Evolutionary conservation across 352 stramenopile genomes (phyloP).

Genomic region (Globisporangium takayamanum): DNA sequence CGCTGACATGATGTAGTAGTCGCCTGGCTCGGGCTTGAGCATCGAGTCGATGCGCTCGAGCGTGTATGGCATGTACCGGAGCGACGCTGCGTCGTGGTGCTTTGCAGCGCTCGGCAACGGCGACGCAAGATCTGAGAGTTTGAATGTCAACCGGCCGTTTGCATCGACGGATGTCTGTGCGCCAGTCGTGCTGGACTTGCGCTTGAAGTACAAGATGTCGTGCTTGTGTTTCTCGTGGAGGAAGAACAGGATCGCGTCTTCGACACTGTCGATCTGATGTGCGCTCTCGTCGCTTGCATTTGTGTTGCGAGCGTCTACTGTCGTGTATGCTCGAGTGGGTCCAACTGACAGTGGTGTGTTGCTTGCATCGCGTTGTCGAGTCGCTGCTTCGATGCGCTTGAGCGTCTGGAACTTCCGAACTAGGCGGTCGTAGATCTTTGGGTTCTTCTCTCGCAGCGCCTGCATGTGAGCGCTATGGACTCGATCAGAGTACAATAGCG

Average conservation of each 20-base stretch:
- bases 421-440: constrained; percentile 29
- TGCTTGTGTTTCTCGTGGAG: constrained; percentile 58
- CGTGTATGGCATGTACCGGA: constrained; percentile 55
- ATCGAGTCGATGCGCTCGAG: constrained; percentile 34
- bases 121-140: constrained; percentile 16
- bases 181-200: constrained; percentile 11
- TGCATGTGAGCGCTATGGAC: constrained; percentile 8
- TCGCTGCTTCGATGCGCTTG: constrained; percentile 9
- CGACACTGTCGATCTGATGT: constrained; percentile 23
- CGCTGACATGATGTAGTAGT: constrained; percentile 70
- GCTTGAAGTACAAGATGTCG: constrained; percentile 66
- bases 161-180: constrained; percentile 4
- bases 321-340: not conserved
- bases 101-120: not conserved
- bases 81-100: not conserved
- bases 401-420: constrained; percentile 22
- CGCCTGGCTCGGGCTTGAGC: constrained; percentile 21
- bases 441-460: constrained; percentile 31
- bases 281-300: not conserved
- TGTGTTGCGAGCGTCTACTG: not conserved
- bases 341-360: not conserved
- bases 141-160: constrained; percentile 20
- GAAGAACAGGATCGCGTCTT: constrained; percentile 70
- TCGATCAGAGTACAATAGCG: not conserved
- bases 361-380: not conserved